These are phyloP conservation scores for Phytopythium sindhum DNA, from an alignment of 352 stramenopile species.

Conservation along the genomic window DNA sequence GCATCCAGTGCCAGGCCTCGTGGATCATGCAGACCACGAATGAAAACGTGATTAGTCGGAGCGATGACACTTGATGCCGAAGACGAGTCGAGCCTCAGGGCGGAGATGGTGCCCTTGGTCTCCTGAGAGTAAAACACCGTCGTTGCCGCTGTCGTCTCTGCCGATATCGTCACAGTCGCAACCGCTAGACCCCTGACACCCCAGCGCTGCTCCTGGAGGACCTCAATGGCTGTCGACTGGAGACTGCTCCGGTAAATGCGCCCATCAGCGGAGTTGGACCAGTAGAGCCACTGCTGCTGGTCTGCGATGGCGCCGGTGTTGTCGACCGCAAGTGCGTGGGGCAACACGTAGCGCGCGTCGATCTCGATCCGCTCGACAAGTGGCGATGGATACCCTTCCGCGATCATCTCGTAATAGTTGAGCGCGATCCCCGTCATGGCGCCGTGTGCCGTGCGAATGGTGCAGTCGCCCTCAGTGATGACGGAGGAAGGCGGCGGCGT, in stretches of 20 bases:
- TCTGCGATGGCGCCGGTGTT: constrained; percentile 9
- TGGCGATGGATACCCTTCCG: constrained; percentile 35
- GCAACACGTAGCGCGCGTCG: constrained; percentile 23
- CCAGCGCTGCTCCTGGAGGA: constrained; percentile 44
- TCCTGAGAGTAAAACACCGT: constrained; percentile 59
- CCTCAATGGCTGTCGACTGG: constrained; percentile 31
- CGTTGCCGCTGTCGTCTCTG: neutral
- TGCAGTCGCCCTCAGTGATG: constrained; percentile 36
- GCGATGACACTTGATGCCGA: neutral
- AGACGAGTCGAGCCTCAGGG: constrained; percentile 2
- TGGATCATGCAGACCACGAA: constrained; percentile 42
- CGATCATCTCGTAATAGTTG: constrained; percentile 53
- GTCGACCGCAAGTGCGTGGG: constrained; percentile 48
- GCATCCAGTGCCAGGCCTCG: constrained; percentile 45
- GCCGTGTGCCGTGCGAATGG: constrained; percentile 43
- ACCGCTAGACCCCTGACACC: constrained; percentile 47
- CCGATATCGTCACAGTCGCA: neutral
- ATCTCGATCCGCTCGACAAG: constrained; percentile 54
- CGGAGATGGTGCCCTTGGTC: constrained; percentile 46
- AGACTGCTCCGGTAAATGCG: constrained; percentile 61
- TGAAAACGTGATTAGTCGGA: constrained; percentile 14
- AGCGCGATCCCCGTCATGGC: constrained; percentile 38
- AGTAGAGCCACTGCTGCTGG: constrained; percentile 48
- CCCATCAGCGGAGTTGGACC: constrained; percentile 66
- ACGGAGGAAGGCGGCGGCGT: constrained; percentile 4